Percentiles rank a stretch among this genome's conserved stretches.
These are phyloP conservation scores for Populus pruinosa DNA, from an alignment of 345 rosid species.

Conservation along the genomic window DNA sequence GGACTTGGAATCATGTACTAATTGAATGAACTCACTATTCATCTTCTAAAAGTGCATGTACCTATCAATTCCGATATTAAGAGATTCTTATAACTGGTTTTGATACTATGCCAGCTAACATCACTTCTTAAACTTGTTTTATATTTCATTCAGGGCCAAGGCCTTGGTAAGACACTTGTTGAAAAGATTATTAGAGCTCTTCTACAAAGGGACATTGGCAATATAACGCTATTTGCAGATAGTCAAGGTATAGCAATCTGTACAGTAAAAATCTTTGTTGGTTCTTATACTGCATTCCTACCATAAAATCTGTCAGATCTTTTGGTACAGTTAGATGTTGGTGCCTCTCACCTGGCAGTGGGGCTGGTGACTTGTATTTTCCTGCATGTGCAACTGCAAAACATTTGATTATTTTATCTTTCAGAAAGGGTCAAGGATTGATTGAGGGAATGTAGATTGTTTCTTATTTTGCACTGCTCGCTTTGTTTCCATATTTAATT, in stretches of 20 bases:
- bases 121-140: conserved; percentile 10
- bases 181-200: conserved; percentile 83
- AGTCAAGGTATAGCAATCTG: conserved; percentile 59
- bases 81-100: not conserved
- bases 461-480: no score
- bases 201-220: conserved; percentile 88
- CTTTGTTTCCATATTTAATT: no score
- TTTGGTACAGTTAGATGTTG: not conserved
- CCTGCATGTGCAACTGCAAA: not conserved
- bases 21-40: not conserved
- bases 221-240: conserved; percentile 96
- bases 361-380: not conserved
- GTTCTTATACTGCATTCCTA: not conserved
- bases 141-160: conserved; percentile 66
- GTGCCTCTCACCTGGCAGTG: not conserved
- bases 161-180: conserved; percentile 86
- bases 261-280: not conserved
- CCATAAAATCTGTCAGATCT: not conserved
- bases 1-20: not conserved
- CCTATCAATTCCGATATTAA: not conserved
- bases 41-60: not conserved
- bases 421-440: not conserved
- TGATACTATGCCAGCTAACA: conserved; percentile 1
- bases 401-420: not conserved
- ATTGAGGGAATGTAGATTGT: no score